A percentile compares a stretch with the other conserved stretches of the same genome.
Conservation (phyloP, 1,284 basidiomycete genomes). For the Ustilago curta region DNA sequence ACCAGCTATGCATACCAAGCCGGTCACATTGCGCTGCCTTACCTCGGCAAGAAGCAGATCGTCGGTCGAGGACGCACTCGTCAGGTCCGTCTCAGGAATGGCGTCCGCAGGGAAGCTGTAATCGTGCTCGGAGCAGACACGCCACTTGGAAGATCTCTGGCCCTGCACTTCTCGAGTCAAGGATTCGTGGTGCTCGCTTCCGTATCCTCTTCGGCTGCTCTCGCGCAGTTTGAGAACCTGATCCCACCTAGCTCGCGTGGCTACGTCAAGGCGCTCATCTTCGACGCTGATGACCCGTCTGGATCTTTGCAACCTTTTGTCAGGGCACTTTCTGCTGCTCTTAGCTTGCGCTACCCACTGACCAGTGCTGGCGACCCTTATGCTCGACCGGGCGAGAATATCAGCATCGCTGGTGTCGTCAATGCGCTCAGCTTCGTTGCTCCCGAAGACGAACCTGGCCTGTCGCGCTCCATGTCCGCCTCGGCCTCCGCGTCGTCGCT, state of each 20-base stretch:
- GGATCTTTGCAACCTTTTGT: conserved; percentile 54
- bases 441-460: conserved; percentile 32
- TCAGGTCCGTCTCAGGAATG: conserved; percentile 46
- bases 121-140: conserved; percentile 67
- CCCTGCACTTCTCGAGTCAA: conserved; percentile 53
- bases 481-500: conserved; percentile 25
- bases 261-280: conserved; percentile 62
- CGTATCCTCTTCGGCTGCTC: conserved; percentile 47
- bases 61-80: conserved; percentile 30
- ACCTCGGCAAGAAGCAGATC: conserved; percentile 39
- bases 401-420: conserved; percentile 60
- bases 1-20: conserved; percentile 41
- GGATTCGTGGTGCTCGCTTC: conserved; percentile 66
- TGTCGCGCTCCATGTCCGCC: conserved; percentile 32
- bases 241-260: conserved; percentile 61
- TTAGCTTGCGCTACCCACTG: conserved; percentile 63
- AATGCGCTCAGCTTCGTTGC: conserved; percentile 61
- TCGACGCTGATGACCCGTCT: conserved; percentile 42
- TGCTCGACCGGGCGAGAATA: conserved; percentile 60
- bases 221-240: conserved; percentile 56
- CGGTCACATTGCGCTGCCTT: conserved; percentile 39
- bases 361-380: conserved; percentile 67
- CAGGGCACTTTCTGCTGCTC: conserved; percentile 53
- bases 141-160: conserved; percentile 60
- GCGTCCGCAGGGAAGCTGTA: conserved; percentile 57